Base-by-base conservation (phyloP, 176 grass and related monocot genomes). In the Calamus simplicifolius region DNA sequence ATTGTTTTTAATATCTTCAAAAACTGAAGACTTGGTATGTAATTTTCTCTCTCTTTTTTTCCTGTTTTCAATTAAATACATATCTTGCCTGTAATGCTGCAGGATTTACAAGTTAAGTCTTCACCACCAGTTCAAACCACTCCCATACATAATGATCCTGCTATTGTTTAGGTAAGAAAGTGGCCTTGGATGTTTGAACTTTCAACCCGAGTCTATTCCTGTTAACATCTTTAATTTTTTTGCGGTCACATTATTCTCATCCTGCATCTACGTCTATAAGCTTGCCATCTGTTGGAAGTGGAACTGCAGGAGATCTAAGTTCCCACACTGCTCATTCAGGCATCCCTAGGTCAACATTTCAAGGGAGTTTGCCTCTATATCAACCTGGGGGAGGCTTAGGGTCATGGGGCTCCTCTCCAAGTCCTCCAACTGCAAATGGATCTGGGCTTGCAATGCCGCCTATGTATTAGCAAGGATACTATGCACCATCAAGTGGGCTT, bases 61-160 rank as follows among this genome's bases (percentile, higher is more conserved):
- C n/a, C n/a, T 74, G 31, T 13, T 31, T 69, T 82, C 68, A 49
- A 43, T 16, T 29, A 13, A 17, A 14, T 26, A 49, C 61, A 54
- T 71, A 60, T 29, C 8, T 43, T 43, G 35, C 35, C n/a, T n/a
- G n/a, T n/a, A n/a, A n/a, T n/a, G n/a, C 35, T 76, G 38, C 69
- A 90, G 87, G 92, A 91, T 70, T 88, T 97, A 67, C 87, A 97
- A 73, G 87, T 97, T 18, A 97, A 97, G 43, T 82, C 87, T 49
- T 87, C 87, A 57, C 87, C 81, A 80, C 75, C 72, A 75, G 75
- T 67, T 77, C 85, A 79, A 50, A 54, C 79, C 43, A 66, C 82
- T 72, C 48, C 75, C 31, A 74, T 85, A 64, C 81, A 80, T 79
- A 85, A 83, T 55, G 85, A 95, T 81, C 87, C 84, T 60, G 92